Evolutionary conservation across 495 filamentous ascomycete species (phyloP), one percentile per base, ranked within the genome.

Genomic region (Xylaria flabelliformis): DNA sequence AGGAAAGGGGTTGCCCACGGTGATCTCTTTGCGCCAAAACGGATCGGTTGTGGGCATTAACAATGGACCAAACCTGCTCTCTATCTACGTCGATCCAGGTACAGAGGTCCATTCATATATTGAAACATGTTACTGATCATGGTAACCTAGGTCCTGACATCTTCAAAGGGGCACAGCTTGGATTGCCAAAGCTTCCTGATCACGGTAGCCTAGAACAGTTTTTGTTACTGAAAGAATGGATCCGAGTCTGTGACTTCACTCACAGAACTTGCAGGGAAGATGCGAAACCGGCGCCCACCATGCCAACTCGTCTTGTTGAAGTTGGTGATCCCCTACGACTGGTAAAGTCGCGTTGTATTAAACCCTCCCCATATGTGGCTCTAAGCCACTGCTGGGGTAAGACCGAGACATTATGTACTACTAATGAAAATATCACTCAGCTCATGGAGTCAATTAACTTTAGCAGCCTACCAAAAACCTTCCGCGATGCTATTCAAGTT

Each of bases 231-330:
- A 64, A 46, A 32, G 67, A 73, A 63, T 76, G 74, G 72, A 70
- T 76, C 9, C 44, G 29, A 53, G 66, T 64, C 50, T 78, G 76
- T 51, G 66, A 73, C 53, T 15, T 48, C 36, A 67, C 15, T 15
- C 74, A 75, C 24, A 21, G 39, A 15, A 48, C 34, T 21, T 72
- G 39, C 39, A 26, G 13, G 39, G 15, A 6, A 12, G 63, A 4
- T 8, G 39, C 1, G 26, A 48, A 21, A 39, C 4, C 61, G 7
- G 13, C 34, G 5, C 39, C 50, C 10, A 36, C 59, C 39, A 50
- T 76, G 21, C 77, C 77, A 17, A 81, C 78, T 3, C 66, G 79
- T 24, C 76, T 81, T 34, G 61, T 81, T 26, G 76, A 80, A 21
- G 74, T 81, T 9, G 78, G 29, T 3, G 46, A 50, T 5, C 21